These are phyloP conservation scores for Manihot esculenta DNA, from an alignment of 441 rosid species.

Conservation along the genomic window DNA sequence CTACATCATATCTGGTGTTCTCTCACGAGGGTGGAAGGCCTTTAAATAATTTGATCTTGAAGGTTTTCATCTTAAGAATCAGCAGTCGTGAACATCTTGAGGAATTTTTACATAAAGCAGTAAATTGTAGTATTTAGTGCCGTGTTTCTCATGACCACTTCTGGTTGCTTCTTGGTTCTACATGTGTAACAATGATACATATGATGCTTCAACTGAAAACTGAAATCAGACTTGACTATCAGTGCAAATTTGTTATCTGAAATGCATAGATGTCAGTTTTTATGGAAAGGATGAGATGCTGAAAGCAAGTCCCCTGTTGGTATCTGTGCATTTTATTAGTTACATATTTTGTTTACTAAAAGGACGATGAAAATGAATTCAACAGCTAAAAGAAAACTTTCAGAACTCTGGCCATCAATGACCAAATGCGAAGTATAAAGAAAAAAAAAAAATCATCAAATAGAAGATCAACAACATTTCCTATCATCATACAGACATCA, in stretches of 20 bases:
- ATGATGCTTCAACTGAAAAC: background rate
- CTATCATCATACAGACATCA: background rate
- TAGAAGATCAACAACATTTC: background rate
- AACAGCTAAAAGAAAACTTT: background rate
- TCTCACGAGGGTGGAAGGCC: slow-evolving; percentile 5
- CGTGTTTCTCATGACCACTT: background rate
- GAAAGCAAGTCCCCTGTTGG: background rate
- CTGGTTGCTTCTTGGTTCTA: background rate
- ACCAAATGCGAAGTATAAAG: background rate
- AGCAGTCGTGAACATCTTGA: background rate
- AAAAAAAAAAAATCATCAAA: background rate
- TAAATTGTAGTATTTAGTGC: background rate
- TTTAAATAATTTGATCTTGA: background rate
- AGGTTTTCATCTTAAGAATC: background rate
- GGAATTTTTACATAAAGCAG: background rate
- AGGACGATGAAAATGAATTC: background rate
- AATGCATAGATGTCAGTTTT: background rate
- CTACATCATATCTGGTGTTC: background rate
- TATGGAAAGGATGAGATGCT: background rate
- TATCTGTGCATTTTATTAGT: background rate
- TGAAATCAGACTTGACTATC: background rate
- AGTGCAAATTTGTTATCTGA: background rate
- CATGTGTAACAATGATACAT: background rate
- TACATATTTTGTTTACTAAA: background rate
- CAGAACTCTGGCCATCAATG: background rate